These are phyloP conservation scores for Cladosporium sp. DNA, from an alignment of 2,329 filamentous ascomycete genomes.

Conservation along the genomic window DNA sequence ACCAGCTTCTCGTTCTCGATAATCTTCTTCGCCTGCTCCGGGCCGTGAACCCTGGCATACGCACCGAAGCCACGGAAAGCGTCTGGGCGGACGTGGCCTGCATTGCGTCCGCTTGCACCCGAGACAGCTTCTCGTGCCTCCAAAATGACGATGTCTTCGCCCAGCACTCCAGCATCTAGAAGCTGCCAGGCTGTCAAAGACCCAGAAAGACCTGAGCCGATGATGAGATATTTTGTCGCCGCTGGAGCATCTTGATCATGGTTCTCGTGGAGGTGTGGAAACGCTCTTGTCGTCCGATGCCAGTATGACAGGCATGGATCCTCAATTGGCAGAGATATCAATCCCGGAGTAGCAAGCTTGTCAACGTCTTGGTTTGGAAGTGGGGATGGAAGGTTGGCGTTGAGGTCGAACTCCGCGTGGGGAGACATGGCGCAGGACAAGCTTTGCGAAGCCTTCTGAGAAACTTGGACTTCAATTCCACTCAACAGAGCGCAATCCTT, in stretches of 20 bases:
- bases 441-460: conserved; percentile 7
- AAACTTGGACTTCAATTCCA: not conserved
- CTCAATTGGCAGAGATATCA: conserved; percentile 24
- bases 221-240: conserved; percentile 40
- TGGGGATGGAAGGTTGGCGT: conserved; percentile 10
- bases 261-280: conserved; percentile 45
- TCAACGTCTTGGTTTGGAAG: conserved; percentile 5
- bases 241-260: conserved; percentile 32
- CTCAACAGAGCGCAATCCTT: not conserved
- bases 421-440: conserved; percentile 22
- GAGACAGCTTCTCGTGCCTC: conserved; percentile 48
- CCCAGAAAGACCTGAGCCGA: conserved; percentile 48
- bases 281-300: conserved; percentile 49
- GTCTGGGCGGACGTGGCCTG: conserved; percentile 49
- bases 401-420: conserved; percentile 20
- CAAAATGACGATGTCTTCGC: conserved; percentile 41
- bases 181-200: conserved; percentile 44
- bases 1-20: conserved; percentile 48
- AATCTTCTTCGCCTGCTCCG: conserved; percentile 49
- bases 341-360: conserved; percentile 1
- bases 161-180: conserved; percentile 38
- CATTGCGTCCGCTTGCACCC: conserved; percentile 48
- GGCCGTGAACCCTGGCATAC: conserved; percentile 45
- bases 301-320: conserved; percentile 43
- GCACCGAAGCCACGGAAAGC: conserved; percentile 51